Percentiles rank a stretch among this genome's conserved stretches.
These are phyloP conservation scores for Lycium barbarum DNA, from an alignment of 257 asterid genomes.

Conservation along the genomic window DNA sequence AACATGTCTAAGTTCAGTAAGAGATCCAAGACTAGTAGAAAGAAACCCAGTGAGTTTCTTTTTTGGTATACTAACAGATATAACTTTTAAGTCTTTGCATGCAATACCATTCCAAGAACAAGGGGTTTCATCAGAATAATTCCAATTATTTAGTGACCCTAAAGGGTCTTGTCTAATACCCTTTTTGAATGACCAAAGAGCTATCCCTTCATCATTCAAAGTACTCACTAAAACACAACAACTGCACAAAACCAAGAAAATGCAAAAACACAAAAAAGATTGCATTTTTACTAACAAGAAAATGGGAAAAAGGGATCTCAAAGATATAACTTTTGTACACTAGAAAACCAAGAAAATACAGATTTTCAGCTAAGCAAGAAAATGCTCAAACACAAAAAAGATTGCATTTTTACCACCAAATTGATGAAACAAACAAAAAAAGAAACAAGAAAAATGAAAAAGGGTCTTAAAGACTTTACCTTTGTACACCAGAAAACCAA, in stretches of 20 bases:
- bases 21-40: conserved; percentile 73
- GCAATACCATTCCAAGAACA: conserved; percentile 96
- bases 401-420: neutral
- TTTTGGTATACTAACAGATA: conserved; percentile 70
- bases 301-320: conserved; percentile 29
- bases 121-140: conserved; percentile 73
- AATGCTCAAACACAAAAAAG: neutral
- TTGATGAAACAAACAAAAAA: too few relatives aligned
- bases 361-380: neutral
- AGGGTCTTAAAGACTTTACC: neutral
- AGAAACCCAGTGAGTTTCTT: conserved; percentile 74
- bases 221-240: conserved; percentile 53
- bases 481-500: conserved; percentile 33
- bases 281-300: conserved; percentile 44
- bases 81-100: conserved; percentile 67
- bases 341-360: conserved; percentile 37
- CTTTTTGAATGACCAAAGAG: conserved; percentile 69
- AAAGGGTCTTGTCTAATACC: conserved; percentile 69
- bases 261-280: conserved; percentile 29
- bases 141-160: conserved; percentile 77
- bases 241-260: conserved; percentile 43
- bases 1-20: conserved; percentile 74
- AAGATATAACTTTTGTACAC: conserved; percentile 42
- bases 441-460: too few relatives aligned
- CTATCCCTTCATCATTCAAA: conserved; percentile 72